Evolutionary conservation across 225 moss, liverwort and hornwort species (phyloP), one percentile per base, ranked within the genome.

Genomic region (Polytrichum formosum): DNA sequence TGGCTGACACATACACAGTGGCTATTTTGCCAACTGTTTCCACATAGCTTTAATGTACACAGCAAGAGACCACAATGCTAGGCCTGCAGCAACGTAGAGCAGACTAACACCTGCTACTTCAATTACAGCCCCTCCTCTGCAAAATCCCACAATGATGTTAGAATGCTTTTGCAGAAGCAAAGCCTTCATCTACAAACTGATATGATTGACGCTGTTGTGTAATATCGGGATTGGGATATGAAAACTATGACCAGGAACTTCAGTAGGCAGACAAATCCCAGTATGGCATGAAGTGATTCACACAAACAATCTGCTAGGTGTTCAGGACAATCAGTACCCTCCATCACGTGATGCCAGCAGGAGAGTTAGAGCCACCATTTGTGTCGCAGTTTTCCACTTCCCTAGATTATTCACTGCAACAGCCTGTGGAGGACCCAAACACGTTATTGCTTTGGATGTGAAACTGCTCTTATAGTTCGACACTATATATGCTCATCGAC

Each of bases 321-420:
- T 46, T 13, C 16, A 46, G 16, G 4, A 1, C 16, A 46, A 31
- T 8, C 74, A 82, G 27, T 83, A 96, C 96, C 96, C 90, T 76
- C 93, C 93, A 81, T 93, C 90, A 64, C 91, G 84, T 35, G 86
- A 83, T 67, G 76, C 88, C 65, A 96, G 75, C 26, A 96, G 74
- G 35, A 96, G 78, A 1, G 96, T 91, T 4, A 96, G 83, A 67
- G 96, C 82, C 78, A 93, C 83, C 96, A 96, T 96, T 79, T 96
- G 96, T 59, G 91, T 83, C 67, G 90, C 93, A 31, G 96, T 96
- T 76, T 96, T 96, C 79, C 93, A 85, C 84, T 96, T 96, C 63
- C 96, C 96, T 53, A 96, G 69, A 77, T 77, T 93, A 74, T 91
- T 96, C 27, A 96, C 96, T 68, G 96, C 93, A 73, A 96, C 96